Evolutionary conservation across 2,329 filamentous ascomycete genomes (phyloP), one percentile per base, ranked within the genome.

Genomic region (Rhytidhysteron rufulum): DNA sequence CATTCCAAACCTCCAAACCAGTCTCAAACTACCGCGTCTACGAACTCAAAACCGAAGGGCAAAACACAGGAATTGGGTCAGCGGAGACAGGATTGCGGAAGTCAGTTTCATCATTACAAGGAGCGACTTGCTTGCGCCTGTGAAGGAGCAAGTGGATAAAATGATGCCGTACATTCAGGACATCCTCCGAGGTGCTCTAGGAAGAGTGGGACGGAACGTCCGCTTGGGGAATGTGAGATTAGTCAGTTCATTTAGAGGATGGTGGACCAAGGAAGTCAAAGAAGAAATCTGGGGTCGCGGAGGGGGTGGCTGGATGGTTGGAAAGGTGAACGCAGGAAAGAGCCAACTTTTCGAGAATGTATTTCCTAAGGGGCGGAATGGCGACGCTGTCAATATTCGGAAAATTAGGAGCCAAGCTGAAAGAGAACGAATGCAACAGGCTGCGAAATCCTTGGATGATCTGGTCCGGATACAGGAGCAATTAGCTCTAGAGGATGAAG

Each of bases 321-420:
- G 93, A n/a, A 97, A 95, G 65, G 88, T 89, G 47, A 98, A 98
- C 58, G 94, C 97, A 2, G 94, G 93, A 18, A 98, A 98, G 68
- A 97, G 91, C 54, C 85, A 85, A 57, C 77, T 98, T 2, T 95
- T 97, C 45, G 83, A 93, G 52, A 79, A 82, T 4, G 81, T 96
- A 6, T 95, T 90, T 55, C 91, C 94, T 4, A 83, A 91, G 86
- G 72, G 55, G 38, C 64, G 55, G 52, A 65, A 42, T 53, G 62
- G 40, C 54, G 69, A 57, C 18, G 58, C 55, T 32, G 52, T 52
- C 30, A 44, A 62, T 19, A 43, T 65, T 1, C 60, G 62, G 29
- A 59, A 61, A 43, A 52, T 66, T 0, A 61, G 63, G 15, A 55
- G 42, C 31, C 55, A 55, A 25, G 57, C 57, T 2, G 58, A 63